Percentiles rank a stretch among this genome's conserved stretches.
These are phyloP conservation scores for Auxenochlorella pyrenoidosa DNA, from an alignment of 139 green algal genomes.

Conservation along the genomic window DNA sequence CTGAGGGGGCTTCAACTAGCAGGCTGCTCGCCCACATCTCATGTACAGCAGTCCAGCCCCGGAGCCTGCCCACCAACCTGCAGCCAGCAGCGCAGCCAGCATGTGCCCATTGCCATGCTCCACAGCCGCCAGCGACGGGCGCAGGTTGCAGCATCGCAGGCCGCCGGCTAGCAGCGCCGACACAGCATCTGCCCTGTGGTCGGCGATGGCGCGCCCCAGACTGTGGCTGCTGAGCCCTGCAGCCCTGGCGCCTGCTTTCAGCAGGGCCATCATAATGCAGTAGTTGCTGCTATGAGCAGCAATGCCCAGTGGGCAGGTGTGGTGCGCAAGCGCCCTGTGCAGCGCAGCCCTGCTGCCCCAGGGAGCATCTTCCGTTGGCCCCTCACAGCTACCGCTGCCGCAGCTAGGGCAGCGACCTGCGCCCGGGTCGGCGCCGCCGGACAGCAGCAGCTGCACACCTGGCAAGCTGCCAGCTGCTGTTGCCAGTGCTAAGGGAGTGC, in stretches of 20 bases:
- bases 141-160: not conserved
- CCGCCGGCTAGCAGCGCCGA: slow-evolving; percentile 1
- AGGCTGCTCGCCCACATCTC: too few relatives aligned
- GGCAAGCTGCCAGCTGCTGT: not conserved
- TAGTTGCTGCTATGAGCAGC: not conserved
- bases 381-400: not conserved
- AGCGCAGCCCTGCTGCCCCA: not conserved
- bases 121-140: not conserved
- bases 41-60: too few relatives aligned
- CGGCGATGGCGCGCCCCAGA: not conserved
- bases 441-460: not conserved
- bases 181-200: not conserved
- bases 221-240: not conserved
- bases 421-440: not conserved
- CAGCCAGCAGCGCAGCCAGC: not conserved
- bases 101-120: not conserved
- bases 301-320: not conserved
- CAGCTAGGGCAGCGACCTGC: not conserved
- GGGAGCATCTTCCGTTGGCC: not conserved
- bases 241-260: not conserved
- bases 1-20: too few relatives aligned
- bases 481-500: not conserved
- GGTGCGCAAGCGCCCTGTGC: too few relatives aligned
- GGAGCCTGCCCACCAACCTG: not conserved
- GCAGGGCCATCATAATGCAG: not conserved